Percentiles rank a stretch among this genome's conserved stretches.
These are phyloP conservation scores for Colletotrichum cordylinicola DNA, from an alignment of 2,329 filamentous ascomycete genomes.

Conservation along the genomic window DNA sequence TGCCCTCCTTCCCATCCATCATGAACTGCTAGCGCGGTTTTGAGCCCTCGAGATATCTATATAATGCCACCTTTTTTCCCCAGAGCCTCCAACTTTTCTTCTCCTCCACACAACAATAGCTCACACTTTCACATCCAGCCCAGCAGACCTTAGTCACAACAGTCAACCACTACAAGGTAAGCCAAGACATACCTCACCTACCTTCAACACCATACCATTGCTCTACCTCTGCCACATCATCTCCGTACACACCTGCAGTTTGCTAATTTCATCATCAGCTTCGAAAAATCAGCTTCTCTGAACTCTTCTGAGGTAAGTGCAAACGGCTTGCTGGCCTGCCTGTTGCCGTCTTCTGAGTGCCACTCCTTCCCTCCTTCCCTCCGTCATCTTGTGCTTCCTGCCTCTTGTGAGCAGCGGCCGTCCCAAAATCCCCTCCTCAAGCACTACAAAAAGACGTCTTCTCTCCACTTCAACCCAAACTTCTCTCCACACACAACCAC, in stretches of 20 bases:
- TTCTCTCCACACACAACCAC: neutral
- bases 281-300: neutral
- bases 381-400: neutral
- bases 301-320: neutral
- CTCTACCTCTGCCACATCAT: neutral
- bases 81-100: neutral
- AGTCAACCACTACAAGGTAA: neutral
- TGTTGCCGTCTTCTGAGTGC: accelerated
- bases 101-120: neutral
- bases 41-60: neutral
- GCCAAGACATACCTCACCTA: neutral
- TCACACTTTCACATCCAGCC: neutral
- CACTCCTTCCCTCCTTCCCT: neutral
- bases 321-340: neutral
- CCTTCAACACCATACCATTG: neutral
- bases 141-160: neutral
- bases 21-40: neutral
- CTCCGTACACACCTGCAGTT: neutral
- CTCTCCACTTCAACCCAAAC: neutral
- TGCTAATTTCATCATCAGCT: neutral
- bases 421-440: neutral
- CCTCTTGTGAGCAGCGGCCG: neutral
- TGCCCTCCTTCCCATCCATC: neutral
- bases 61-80: neutral
- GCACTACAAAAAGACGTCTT: neutral